phyloP scores from a whole-genome alignment of 2,329 filamentous ascomycete species.

The Dactylellina leptospora region DNA sequence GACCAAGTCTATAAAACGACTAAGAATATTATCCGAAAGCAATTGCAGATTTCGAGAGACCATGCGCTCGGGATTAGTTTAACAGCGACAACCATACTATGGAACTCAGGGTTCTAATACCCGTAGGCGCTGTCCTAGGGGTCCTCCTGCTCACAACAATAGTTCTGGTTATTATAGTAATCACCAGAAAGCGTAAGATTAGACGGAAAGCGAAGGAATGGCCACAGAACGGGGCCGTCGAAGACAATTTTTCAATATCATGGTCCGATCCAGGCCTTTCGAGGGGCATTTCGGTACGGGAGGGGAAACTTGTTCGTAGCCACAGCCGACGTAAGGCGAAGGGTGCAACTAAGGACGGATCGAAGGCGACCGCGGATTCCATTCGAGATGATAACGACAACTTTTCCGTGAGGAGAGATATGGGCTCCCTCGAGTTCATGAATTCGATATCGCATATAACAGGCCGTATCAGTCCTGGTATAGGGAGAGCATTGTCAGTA shows the following conservation, averaged over 20 bases:
- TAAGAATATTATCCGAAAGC: too few species aligned
- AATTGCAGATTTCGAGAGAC: background rate
- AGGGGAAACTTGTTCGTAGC: constrained; percentile 45
- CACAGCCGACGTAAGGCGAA: constrained; percentile 24
- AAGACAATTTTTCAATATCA: constrained; percentile 45
- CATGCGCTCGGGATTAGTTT: constrained; percentile 19
- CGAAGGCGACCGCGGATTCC: constrained; percentile 14
- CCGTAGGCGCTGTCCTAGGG: constrained; percentile 23
- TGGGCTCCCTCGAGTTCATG: constrained; percentile 42
- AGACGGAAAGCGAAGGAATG: constrained; percentile 27
- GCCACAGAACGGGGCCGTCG: constrained; percentile 31
- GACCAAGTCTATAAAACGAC: too few species aligned
- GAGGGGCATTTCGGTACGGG: constrained; percentile 44
- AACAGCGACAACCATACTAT: constrained; percentile 13
- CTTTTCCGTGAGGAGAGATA: constrained; percentile 15
- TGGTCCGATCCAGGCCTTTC: constrained; percentile 41
- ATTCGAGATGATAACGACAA: constrained; percentile 20
- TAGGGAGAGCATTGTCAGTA: constrained; percentile 42
- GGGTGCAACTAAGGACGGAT: constrained; percentile 15
- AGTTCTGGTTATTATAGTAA: constrained; percentile 16
- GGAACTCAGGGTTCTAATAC: constrained; percentile 50
- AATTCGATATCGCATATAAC: constrained; percentile 51
- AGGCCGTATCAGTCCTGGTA: constrained; percentile 45
- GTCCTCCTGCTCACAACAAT: constrained; percentile 25
- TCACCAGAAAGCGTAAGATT: constrained; percentile 15